Percentiles rank a stretch among this genome's conserved stretches.
phyloP scores from a whole-genome alignment of 495 filamentous ascomycete genomes.

The Neurospora pannonica region DNA sequence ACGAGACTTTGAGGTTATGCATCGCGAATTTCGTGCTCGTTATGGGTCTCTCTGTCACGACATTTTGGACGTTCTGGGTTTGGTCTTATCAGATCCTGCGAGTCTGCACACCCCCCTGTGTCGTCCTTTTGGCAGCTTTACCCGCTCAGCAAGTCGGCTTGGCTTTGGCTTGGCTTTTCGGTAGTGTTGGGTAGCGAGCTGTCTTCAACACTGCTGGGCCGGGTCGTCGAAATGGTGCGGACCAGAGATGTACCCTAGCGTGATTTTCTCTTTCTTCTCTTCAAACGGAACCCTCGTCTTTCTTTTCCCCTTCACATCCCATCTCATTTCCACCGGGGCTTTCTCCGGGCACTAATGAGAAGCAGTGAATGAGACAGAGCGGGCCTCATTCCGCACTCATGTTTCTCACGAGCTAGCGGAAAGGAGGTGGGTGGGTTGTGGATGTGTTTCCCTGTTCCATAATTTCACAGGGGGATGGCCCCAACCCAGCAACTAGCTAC shows the following conservation, averaged over 20 bases:
- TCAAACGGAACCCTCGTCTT: not conserved
- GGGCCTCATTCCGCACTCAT: not conserved
- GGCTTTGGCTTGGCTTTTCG: not conserved
- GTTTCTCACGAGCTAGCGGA: not conserved
- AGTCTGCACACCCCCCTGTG: not conserved
- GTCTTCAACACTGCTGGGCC: not conserved
- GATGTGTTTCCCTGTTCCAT: not conserved
- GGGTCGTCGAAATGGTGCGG: not conserved
- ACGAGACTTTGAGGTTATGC: not conserved
- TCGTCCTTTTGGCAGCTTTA: not conserved
- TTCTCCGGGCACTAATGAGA: not conserved
- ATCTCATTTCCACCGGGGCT: not conserved
- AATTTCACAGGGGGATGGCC: not conserved
- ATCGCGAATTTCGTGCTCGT: not conserved
- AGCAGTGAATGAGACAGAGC: not conserved
- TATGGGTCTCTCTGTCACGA: not conserved
- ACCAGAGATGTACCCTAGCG: not conserved
- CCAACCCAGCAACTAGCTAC: not conserved
- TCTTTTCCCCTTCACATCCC: not conserved
- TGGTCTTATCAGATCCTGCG: not conserved
- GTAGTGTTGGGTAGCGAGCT: not conserved
- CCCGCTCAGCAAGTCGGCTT: not conserved
- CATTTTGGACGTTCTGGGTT: not conserved
- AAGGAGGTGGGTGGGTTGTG: not conserved
- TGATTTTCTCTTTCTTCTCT: not conserved